Evolutionary conservation across 768 basidiomycete genomes (phyloP).

Genomic region (Mycena pura): DNA sequence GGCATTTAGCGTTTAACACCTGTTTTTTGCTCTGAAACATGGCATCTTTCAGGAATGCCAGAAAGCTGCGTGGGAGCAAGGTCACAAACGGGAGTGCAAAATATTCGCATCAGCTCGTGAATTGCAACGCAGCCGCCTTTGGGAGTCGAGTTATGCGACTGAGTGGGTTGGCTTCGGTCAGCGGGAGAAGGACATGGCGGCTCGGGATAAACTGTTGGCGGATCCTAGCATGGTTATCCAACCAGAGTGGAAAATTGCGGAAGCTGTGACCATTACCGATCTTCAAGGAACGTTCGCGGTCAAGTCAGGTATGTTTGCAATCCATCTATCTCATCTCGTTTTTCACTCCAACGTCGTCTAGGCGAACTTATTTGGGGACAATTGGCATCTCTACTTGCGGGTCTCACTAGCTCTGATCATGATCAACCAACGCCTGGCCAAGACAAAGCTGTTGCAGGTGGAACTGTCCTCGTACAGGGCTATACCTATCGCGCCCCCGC

Average conservation of each 20-base stretch:
- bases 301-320: slow-evolving; percentile 8
- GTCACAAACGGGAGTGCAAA: slow-evolving; percentile 27
- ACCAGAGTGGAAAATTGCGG: slow-evolving; percentile 14
- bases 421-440: slow-evolving; percentile 7
- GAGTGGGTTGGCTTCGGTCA: slow-evolving; percentile 20
- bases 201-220: background rate
- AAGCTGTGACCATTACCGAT: background rate
- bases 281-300: slow-evolving; percentile 20
- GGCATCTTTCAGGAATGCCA: slow-evolving; percentile 20
- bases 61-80: slow-evolving; percentile 18
- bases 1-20: background rate
- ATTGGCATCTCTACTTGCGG: slow-evolving; percentile 6
- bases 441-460: slow-evolving; percentile 1
- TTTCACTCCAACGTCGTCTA: background rate
- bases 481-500: slow-evolving; percentile 20
- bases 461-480: slow-evolving; percentile 7
- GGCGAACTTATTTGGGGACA: slow-evolving; percentile 27
- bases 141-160: slow-evolving; percentile 2
- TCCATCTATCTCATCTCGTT: background rate
- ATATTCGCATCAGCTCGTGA: slow-evolving; percentile 15
- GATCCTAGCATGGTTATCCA: background rate
- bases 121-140: slow-evolving; percentile 22
- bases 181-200: background rate
- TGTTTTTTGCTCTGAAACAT: background rate
- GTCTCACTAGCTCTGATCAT: background rate